Percentiles rank a stretch among this genome's conserved stretches.
phyloP scores from a whole-genome alignment of 2,329 filamentous ascomycete species.

The Beauveria varroae region DNA sequence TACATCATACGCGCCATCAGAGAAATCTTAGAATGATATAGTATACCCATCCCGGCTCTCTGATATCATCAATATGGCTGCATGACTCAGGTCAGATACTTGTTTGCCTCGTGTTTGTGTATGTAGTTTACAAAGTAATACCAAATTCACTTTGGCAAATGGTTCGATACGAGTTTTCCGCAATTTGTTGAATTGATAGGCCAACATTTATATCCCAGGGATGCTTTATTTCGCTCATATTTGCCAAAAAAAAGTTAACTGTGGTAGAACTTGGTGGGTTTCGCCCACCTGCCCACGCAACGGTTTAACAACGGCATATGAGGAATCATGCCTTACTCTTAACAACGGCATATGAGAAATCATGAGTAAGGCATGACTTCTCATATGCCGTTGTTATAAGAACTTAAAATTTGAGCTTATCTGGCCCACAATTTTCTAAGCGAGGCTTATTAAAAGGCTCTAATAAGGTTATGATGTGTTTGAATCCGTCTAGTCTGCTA shows the following conservation, averaged over 20 bases:
- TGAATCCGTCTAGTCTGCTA: not conserved
- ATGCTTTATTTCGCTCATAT: not conserved
- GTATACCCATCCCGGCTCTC: not conserved
- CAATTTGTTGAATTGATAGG: not conserved
- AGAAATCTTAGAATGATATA: not conserved
- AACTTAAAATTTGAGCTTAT: not conserved
- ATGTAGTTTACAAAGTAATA: not conserved
- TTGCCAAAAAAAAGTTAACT: not conserved
- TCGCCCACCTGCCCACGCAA: not conserved
- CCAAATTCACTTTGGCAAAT: not conserved
- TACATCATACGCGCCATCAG: not conserved
- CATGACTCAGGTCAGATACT: not conserved
- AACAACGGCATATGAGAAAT: too few species aligned
- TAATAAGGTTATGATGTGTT: not conserved
- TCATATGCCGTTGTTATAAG: not conserved
- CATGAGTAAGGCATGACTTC: not conserved
- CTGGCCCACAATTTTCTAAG: not conserved
- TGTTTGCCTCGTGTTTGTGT: not conserved
- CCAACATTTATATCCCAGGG: not conserved
- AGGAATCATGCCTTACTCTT: too few species aligned
- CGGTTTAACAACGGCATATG: not conserved
- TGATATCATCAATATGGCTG: not conserved
- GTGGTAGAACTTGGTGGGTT: not conserved
- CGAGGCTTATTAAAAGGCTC: not conserved
- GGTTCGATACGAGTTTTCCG: not conserved